Evolutionary conservation across 768 basidiomycete species (phyloP), one percentile per base, ranked within the genome.

Genomic region (Suillus cothurnatus): DNA sequence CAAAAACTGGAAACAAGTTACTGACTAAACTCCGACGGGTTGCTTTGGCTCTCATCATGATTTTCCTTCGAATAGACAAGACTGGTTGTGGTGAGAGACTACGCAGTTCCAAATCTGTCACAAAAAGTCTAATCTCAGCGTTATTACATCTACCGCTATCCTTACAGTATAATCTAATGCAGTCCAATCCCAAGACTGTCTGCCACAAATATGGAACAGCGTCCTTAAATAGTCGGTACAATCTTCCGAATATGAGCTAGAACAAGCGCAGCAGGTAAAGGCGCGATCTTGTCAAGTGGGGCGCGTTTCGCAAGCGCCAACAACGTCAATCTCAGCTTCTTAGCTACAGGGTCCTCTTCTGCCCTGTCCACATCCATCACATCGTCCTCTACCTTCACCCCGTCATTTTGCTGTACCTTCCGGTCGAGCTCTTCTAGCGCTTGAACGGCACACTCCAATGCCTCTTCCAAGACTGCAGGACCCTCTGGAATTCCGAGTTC

Each of bases 241-340:
- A 86, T 84, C 69, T 82, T 81, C 59, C 88, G 81, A 61, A 91
- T 85, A 69, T 85, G 81, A 68, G 86, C 86, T 2, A 88, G 90
- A 2, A 91, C 88, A 56, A 92, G 74, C 53, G 89, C 86, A 49
- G 82, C 78, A 11, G 89, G 89, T 47, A 92, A 72, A 36, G 80
- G 81, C 19, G 87, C 88, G 61, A 92, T 89, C 64, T 83, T 86
- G 69, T 91, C 89, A 66, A 92, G 71, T 2, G 92, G 92, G 12
- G 91, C 91, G 7, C 91, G 84, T 72, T 92, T 92, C 64, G 90
- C 89, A 39, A 94, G 80, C 2, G 91, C 91, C 32, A 94, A 81
- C 34, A 94, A 79, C 72, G 92, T 93, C 68, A 93, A 79, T 45
- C 92, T 83, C 58, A 93, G 78, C 61, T 87, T 83, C 62, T 84